Evolutionary conservation across 225 moss, liverwort and hornwort species (phyloP), one percentile per base, ranked within the genome.

Genomic region (Pleurozium schreberi): DNA sequence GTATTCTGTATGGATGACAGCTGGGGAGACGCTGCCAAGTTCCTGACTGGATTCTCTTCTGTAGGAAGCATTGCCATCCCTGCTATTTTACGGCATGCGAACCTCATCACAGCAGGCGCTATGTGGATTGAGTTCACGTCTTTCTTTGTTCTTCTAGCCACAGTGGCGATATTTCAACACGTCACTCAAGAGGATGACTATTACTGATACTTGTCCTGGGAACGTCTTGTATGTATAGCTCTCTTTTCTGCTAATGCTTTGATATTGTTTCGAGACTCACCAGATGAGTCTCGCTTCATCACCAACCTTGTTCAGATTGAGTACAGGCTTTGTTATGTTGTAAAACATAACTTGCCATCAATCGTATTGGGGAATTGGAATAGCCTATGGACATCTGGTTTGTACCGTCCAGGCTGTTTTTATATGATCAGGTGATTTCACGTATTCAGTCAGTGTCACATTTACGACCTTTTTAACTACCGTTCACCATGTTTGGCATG

Each of bases 51-150:
- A 50, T 97, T 96, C 84, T 98, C 97, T 16, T 95, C 96, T 20
- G 95, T 98, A 57, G 97, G 96, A 84, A 98, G 97, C 92, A 80
- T 98, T 88, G 98, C 98, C 50, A 97, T 98, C 52, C 96, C 96
- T 12, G 95, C 96, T 87, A 96, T 97, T 75, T 88, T 97, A 85
- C 94, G 95, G 38, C 97, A 97, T 90, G 96, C 97, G 28, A 86
- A 93, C 81, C 90, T 98, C 85, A 98, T 98, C 86, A 91, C 95
- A 71, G 81, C 91, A 85, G 98, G 97, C 43, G 98, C 96, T 25
- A 97, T 97, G 97, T 93, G 95, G 88, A 91, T 98, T 83, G 97
- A 97, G 88, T 93, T 96, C 36, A 33, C 93, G 21, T 95, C 97
- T 33, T 98, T 98, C 86, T 92, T 91, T 73, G 93, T 95, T 91